Evolutionary conservation across 345 rosid genomes (phyloP), one percentile per base, ranked within the genome.

Genomic region (Hibiscus tridactylites): DNA sequence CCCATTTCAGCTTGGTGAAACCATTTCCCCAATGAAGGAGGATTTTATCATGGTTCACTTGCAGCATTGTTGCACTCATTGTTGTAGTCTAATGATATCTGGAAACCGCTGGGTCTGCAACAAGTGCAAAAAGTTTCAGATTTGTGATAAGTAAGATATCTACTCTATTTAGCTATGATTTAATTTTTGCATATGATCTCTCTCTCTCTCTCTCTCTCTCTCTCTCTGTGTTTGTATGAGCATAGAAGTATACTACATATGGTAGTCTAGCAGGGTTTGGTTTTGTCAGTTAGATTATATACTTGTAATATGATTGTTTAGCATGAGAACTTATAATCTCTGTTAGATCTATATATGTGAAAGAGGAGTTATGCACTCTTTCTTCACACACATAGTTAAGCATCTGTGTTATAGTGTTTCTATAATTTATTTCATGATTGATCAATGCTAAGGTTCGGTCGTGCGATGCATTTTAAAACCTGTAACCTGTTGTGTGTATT

Each of bases 31-130:
- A 1, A 92, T 92, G 98, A 96, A 92, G 90, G 99, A 96, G 80
- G 99, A 96, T 76, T 96, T 96, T 82, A 96, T 96, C 80, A 92
- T 96, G 98, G 99, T 96, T 68, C 99, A 96, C 82, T 84, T 96
- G 79, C 99, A 96, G 86, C 90, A 84, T 84, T 83, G 88, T 61
- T 96, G 99, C 83, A 76, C 80, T 7, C 98, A 96, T 81, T 96
- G 99, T 75, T 92, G 95, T 79, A 76, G 81, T 74, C 78, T 96
- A 75, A 90, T 96, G 98, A 96, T 89, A 58, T 80, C 98, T 1
- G 99, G 98, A 70, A 89, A 78, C 71, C 90, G 90, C 35, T 91
- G 97, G 96, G 88, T 89, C 77, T 96, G 99, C 85, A 83, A 79
- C 80, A 94, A 86, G 80, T 96, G 99, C 90, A 92, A 91, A 85